Base-by-base conservation (phyloP, 2,329 filamentous ascomycete genomes). In the Nemania serpens region DNA sequence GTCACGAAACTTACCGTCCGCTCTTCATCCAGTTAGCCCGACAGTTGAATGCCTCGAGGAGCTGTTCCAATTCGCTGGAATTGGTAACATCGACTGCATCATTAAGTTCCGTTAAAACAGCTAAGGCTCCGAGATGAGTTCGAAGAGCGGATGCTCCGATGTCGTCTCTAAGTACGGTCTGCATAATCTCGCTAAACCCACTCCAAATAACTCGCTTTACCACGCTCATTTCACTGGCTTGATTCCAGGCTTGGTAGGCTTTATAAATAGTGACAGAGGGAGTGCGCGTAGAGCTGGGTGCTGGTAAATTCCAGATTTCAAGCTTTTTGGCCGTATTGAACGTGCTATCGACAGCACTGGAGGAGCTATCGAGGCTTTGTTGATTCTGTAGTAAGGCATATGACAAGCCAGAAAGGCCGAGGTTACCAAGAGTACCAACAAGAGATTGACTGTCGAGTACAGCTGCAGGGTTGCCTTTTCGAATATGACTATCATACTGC, bases 241-340 rank as follows among this genome's bases (percentile, higher is more conserved):
- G 87, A 70, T 91, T 85, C 62, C 97, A 82, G 20, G 87, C 86
- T 73, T 97, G 92, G 61, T 96, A 93, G 0, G 88, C 87, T 69
- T 88, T 90, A 76, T 96, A 97, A 0, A 94, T 79, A 1, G 86
- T 88, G 2, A 89, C 87, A 1, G 88, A 81, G 57, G 89, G 85
- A 33, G 85, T 88, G 12, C 82, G 79, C 50, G 83, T 84, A 2
- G 81, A 77, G 7, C 82, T 79, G 0, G 93, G 91, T 0, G 88
- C 87, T 13, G 91, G 90, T 18, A 98, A 82, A 72, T 97, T 93
- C 95, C 95, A 99, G 70, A 94, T 89, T 67, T 95, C 93, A 15
- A 98, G 80, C 66, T 89, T 90, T 61, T 91, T 85, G 18, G 93
- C 93, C 5, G 91, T 91, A 55, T 87, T 84, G 65, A 96, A 89